These are phyloP conservation scores for Tricholoma sp. DNA, from an alignment of 768 basidiomycete species.

Conservation along the genomic window DNA sequence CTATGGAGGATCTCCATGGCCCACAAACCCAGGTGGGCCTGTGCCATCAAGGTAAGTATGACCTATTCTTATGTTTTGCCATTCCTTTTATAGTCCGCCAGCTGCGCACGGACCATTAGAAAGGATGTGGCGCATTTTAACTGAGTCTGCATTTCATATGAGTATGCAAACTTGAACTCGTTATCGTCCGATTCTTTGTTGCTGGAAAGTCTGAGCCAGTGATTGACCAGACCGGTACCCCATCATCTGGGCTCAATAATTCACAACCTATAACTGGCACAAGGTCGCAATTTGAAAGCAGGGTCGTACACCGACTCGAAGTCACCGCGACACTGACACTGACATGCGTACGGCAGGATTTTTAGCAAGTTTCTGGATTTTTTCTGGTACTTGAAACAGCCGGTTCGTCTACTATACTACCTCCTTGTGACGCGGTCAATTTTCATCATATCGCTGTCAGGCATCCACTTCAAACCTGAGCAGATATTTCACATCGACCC, in stretches of 20 bases:
- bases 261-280: too few species aligned
- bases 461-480: too few species aligned
- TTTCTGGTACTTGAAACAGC: too few species aligned
- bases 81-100: background rate
- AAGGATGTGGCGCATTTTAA: background rate
- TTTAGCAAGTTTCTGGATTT: background rate
- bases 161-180: background rate
- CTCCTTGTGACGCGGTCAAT: background rate
- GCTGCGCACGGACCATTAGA: background rate
- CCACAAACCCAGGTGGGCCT: slow-evolving; percentile 51
- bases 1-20: slow-evolving; percentile 55
- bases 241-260: too few species aligned
- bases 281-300: too few species aligned
- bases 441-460: too few species aligned
- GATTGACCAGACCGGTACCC: too few species aligned
- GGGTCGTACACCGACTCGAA: too few species aligned
- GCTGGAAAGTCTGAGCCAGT: too few species aligned
- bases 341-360: background rate
- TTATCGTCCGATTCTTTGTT: too few species aligned
- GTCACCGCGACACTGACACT: too few species aligned
- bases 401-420: background rate
- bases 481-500: too few species aligned
- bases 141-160: background rate
- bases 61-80: slow-evolving; percentile 35
- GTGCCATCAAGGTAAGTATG: slow-evolving; percentile 69